Conservation (phyloP, 352 stramenopile genomes). For the Thalassiosira exigua region DNA sequence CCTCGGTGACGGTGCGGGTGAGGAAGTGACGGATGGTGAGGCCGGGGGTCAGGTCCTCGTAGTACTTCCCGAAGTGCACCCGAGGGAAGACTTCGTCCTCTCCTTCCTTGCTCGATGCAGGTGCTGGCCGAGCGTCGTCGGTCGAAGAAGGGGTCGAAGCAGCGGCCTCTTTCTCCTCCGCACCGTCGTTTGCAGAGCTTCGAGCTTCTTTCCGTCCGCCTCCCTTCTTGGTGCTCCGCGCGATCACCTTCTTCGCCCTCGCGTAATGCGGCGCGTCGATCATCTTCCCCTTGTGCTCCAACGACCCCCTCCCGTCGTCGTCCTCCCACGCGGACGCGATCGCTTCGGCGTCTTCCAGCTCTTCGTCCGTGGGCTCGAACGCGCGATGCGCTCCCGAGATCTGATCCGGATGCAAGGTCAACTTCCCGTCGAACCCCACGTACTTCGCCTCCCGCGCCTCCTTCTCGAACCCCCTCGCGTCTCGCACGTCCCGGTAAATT, state of each 20-base stretch:
- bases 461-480: constrained; percentile 38
- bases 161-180: not conserved
- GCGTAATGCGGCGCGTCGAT: constrained; percentile 64
- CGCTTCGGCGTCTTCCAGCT: constrained; percentile 29
- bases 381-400: constrained; percentile 28
- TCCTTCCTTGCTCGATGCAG: not conserved
- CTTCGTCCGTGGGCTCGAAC: constrained; percentile 43
- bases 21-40: constrained; percentile 53
- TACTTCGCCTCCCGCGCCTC: constrained; percentile 36
- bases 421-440: constrained; percentile 62
- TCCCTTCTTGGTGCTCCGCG: constrained; percentile 6
- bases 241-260: constrained; percentile 57
- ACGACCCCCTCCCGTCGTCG: constrained; percentile 27
- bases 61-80: constrained; percentile 52
- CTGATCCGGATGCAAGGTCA: constrained; percentile 56
- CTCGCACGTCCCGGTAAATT: constrained; percentile 60
- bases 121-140: not conserved
- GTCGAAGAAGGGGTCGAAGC: not conserved
- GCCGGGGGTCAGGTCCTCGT: constrained; percentile 51
- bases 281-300: constrained; percentile 56
- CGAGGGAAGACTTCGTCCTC: constrained; percentile 42
- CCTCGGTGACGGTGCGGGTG: constrained; percentile 56
- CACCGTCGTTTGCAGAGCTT: not conserved
- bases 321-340: constrained; percentile 52
- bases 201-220: not conserved